These are phyloP conservation scores for Clavariopsis aquatica DNA, from an alignment of 495 filamentous ascomycete genomes.

Conservation along the genomic window DNA sequence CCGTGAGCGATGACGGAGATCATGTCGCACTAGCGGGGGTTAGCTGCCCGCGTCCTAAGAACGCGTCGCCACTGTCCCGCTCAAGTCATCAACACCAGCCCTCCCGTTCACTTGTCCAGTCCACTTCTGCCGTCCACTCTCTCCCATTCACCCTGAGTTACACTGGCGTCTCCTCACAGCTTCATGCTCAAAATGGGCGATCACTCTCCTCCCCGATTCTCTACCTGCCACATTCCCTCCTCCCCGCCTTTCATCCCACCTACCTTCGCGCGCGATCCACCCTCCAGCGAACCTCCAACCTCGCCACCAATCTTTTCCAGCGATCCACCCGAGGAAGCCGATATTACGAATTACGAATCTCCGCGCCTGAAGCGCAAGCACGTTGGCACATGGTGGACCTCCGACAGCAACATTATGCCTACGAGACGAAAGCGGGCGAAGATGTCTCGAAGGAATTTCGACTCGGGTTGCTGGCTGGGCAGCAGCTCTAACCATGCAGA, in stretches of 20 bases:
- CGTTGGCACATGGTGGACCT: conserved; percentile 9
- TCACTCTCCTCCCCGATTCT: background rate
- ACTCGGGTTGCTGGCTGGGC: conserved; percentile 7
- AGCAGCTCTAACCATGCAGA: background rate
- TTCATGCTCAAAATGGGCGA: background rate
- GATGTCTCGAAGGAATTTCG: background rate
- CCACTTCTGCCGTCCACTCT: background rate
- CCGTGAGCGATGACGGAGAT: background rate
- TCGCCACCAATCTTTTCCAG: conserved; percentile 20
- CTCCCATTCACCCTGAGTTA: background rate
- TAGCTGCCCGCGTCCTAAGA: background rate
- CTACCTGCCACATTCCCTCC: conserved; percentile 6
- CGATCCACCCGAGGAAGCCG: conserved; percentile 17
- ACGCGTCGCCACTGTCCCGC: background rate
- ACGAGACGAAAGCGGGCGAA: background rate
- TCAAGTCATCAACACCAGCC: background rate
- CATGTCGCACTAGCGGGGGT: background rate
- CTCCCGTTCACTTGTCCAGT: background rate
- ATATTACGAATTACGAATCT: conserved; percentile 21
- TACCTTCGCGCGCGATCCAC: background rate
- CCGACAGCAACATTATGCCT: background rate
- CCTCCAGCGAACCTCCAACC: conserved; percentile 21
- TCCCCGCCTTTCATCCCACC: background rate
- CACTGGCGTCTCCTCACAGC: background rate
- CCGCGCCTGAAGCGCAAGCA: conserved; percentile 23